Base-by-base conservation (phyloP, 2,329 filamentous ascomycete genomes). In the Coniochaeta hoffmannii region DNA sequence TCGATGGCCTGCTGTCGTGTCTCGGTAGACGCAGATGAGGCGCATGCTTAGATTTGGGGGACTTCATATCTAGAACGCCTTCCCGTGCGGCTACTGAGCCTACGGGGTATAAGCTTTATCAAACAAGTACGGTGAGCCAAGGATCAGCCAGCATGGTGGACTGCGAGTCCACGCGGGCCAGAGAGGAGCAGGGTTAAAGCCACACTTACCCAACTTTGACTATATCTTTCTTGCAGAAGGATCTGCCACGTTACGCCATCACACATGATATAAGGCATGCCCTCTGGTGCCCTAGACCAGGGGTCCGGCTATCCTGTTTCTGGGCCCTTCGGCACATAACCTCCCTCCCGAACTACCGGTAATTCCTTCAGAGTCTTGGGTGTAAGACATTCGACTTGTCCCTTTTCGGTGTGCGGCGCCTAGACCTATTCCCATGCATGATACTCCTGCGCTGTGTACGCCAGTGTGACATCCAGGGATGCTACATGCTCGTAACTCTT, bases 161-260 rank as follows among this genome's bases (percentile, higher is more conserved):
- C 8, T n/a, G 22, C 41, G 26, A 15, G 41, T 28, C 24, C 11
- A 22, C 19, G 11, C 3, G 4, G 41, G n/a, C n/a, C n/a, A 26
- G 26, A 15, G 22, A 22, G 24, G 41, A 46, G 41, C 41, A 26
- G 41, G 41, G 41, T 28, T 28, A 24, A 15, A 8, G 41, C 14
- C 41, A 46, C 41, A 46, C 41, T 46, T 46, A 28, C 4, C 57
- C 54, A 36, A 54, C 51, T 54, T 56, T 56, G 57, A 54, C 49
- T 46, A 58, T 56, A 58, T 58, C 57, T 58, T 56, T 58, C 57
- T 51, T 54, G 50, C 54, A 53, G 52, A 49, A 55, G 55, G 41
- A 46, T 46, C 41, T 46, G 22, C 41, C 41, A 46, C 41, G 41
- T 46, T 46, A 46, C 41, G 19, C 41, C 24, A 46, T 26, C 41